Base-by-base conservation (phyloP, 345 rosid genomes). In the Gossypium ekmanianum region DNA sequence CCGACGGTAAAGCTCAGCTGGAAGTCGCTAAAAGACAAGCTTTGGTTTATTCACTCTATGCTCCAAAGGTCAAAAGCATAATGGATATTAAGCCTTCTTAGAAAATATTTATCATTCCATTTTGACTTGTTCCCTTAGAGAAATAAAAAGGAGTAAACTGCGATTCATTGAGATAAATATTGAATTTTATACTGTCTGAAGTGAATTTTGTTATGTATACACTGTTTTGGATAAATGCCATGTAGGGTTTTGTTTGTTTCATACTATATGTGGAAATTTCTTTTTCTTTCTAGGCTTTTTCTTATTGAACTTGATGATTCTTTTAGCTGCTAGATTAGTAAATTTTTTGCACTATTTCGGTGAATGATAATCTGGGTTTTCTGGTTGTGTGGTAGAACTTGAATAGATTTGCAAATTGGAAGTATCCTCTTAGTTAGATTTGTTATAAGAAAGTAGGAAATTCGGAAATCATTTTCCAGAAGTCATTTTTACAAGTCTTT, bases 41-140 rank as follows among this genome's bases (percentile, higher is more conserved):
- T 26, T 24, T 85, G 44, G 86, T 92, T 13, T 90, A 92, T 77
- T 87, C 88, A 18, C 91, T 89, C 27, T 94, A 90, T 76, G 88
- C 92, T 65, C 89, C 97, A 48, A 87, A 83, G 71, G 79, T 85
- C 78, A 94, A 86, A 85, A 92, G 90, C 87, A 78, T 92, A 76
- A 94, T 94, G 97, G 97, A 94, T 77, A 26, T 83, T 73, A 80
- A 59, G 29, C 76, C 79, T 70, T 72, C 78, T 47, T 81, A 72
- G 43, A 26, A 50, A 68, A 22, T 57, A 13, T 10, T 26, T 47
- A 47, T 50, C 11, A 14, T 24, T 59, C 13, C 39, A 24, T 59
- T 26, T 24, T 20, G 61, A 20, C 61, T 57, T 59, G 64, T 11
- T 59, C 18, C 22, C 57, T 29, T 26, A 14, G 29, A 0, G 8